Evolutionary conservation across 345 rosid genomes (phyloP).

Genomic region (Camelina neglecta): DNA sequence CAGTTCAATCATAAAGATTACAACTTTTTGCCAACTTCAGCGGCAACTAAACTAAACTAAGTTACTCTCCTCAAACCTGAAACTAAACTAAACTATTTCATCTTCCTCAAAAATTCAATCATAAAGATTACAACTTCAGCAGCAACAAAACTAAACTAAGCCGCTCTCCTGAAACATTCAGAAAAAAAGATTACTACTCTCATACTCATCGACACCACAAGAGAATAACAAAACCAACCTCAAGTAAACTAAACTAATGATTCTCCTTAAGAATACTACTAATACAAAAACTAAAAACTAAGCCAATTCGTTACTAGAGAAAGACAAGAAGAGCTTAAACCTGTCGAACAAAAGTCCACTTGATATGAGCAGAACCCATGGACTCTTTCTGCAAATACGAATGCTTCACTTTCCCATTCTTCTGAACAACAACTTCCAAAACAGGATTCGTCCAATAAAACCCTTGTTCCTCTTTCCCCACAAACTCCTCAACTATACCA

Average conservation of each 20-base stretch:
- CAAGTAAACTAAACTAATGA: not conserved
- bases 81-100: constrained; percentile 1
- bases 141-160: not conserved
- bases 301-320: not conserved
- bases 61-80: not conserved
- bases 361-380: constrained; percentile 70
- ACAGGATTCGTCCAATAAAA: constrained; percentile 86
- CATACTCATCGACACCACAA: not conserved
- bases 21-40: constrained; percentile 13
- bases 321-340: constrained; percentile 42
- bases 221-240: constrained; percentile 11
- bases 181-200: not conserved
- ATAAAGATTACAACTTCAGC: too few species aligned
- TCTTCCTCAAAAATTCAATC: too few species aligned
- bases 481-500: constrained; percentile 80
- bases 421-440: constrained; percentile 63
- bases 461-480: constrained; percentile 52
- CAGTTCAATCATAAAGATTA: constrained; percentile 14
- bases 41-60: too few species aligned
- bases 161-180: constrained; percentile 7
- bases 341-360: constrained; percentile 91
- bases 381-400: constrained; percentile 90
- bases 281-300: constrained; percentile 14
- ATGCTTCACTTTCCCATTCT: constrained; percentile 71
- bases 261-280: not conserved